A percentile compares a stretch with the other conserved stretches of the same genome.
phyloP scores from a whole-genome alignment of 345 rosid species.

The Hirschfeldia incana region DNA sequence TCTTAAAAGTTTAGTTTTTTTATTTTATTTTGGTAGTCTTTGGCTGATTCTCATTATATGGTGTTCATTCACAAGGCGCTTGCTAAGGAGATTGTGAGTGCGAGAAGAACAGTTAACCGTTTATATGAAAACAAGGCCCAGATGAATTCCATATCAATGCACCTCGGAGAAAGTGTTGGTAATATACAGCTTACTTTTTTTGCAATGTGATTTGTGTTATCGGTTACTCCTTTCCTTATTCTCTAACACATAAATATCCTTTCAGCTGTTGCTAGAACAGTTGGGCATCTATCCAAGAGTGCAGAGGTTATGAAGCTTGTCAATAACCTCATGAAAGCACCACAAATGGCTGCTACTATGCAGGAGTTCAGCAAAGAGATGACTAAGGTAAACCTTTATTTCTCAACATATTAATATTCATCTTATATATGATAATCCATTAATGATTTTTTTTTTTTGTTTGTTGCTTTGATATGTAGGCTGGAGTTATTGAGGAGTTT shows the following conservation, averaged over 20 bases:
- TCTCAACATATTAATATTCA: neutral
- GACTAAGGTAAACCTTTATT: constrained; percentile 58
- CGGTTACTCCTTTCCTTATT: no score
- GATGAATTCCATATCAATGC: constrained; percentile 94
- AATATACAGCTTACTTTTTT: constrained; percentile 8
- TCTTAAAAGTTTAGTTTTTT: neutral
- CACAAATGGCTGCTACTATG: constrained; percentile 89
- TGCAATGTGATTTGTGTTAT: no score
- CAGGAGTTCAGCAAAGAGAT: constrained; percentile 92
- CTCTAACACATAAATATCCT: neutral
- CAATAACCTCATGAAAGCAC: constrained; percentile 92
- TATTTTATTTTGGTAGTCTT: neutral
- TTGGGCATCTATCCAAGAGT: constrained; percentile 87
- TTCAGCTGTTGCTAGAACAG: constrained; percentile 88
- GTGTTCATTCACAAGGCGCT: constrained; percentile 42
- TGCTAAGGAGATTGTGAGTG: constrained; percentile 77
- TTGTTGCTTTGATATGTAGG: constrained; percentile 48
- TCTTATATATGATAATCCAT: neutral
- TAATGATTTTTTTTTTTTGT: neutral
- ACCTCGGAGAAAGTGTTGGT: constrained; percentile 96
- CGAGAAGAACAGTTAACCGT: constrained; percentile 81
- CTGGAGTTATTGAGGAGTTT: constrained; percentile 86
- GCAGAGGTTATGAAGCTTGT: constrained; percentile 97
- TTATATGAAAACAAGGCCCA: constrained; percentile 91
- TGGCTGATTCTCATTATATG: neutral